Evolutionary conservation across 345 rosid genomes (phyloP).

Genomic region (Leavenworthia alabamica): DNA sequence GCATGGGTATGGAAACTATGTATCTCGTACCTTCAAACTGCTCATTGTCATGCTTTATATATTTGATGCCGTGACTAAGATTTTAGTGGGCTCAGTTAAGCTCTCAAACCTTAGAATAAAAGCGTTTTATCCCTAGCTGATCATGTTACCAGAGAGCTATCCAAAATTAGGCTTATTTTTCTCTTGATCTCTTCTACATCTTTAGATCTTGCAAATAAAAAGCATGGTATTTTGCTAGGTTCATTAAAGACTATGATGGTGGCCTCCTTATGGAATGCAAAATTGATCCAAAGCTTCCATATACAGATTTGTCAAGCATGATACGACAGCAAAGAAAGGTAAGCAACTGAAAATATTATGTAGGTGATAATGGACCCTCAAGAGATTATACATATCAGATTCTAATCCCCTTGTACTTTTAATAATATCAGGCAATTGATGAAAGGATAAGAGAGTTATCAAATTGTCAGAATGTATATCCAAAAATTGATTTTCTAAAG

Average conservation of each 20-base stretch:
- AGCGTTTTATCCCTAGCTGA: background rate
- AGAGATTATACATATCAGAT: background rate
- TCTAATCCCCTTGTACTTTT: slow-evolving; percentile 5
- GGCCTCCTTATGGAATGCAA: slow-evolving; percentile 99
- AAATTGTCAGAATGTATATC: slow-evolving; percentile 73
- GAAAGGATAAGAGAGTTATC: slow-evolving; percentile 95
- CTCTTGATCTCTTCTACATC: background rate
- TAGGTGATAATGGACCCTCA: background rate
- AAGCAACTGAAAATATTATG: slow-evolving; percentile 1
- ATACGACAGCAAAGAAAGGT: slow-evolving; percentile 88
- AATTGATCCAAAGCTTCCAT: slow-evolving; percentile 95
- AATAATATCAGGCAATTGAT: slow-evolving; percentile 68
- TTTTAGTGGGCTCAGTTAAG: background rate
- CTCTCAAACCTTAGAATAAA: background rate
- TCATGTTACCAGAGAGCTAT: slow-evolving; percentile 9
- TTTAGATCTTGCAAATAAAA: slow-evolving; percentile 1
- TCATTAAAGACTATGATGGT: slow-evolving; percentile 97
- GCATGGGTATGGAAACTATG: slow-evolving; percentile 72
- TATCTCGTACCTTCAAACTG: slow-evolving; percentile 4
- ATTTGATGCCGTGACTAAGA: slow-evolving; percentile 7
- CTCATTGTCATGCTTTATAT: background rate
- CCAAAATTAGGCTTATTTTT: background rate
- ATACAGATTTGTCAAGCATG: slow-evolving; percentile 88
- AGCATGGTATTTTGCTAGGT: slow-evolving; percentile 38
- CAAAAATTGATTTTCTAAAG: slow-evolving; percentile 75